Base-by-base conservation (phyloP, 225 moss, liverwort and hornwort species). In the Anthoceros angustus region DNA sequence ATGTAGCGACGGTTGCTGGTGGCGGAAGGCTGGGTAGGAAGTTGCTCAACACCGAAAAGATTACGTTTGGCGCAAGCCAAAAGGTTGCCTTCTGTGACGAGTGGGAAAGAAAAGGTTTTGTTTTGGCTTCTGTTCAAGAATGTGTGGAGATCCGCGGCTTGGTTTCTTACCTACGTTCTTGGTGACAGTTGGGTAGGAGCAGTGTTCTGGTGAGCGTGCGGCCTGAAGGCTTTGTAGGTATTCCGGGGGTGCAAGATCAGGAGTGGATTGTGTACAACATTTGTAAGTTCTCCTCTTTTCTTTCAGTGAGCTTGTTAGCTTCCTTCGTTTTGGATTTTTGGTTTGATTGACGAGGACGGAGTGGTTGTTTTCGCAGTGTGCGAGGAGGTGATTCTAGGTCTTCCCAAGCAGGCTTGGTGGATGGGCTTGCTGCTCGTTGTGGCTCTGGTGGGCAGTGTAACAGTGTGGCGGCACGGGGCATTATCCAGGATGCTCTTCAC, bases 341-440 rank as follows among this genome's bases (percentile, higher is more conserved):
- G n/a, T n/a, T n/a, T n/a, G n/a, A n/a, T n/a, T n/a, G n/a, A n/a
- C n/a, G n/a, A n/a, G n/a, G n/a, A n/a, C n/a, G n/a, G 10, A 40
- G 11, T 69, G 23, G 40, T 63, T 25, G 55, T 66, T 12, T 32
- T 61, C 77, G 72, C 84, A 85, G 84, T 85, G 73, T 85, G 84
- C 60, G 84, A 85, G 70, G 84, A 85, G 72, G 77, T 82, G 68
- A 2, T 80, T 12, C 63, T 77, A 62, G 79, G 84, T 25, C 77
- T 85, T 39, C 84, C 84, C 9, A 85, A 76, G 62, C 84, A 80
- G 69, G 84, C 81, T 41, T 82, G 73, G 82, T 85, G 82, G 79
- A 77, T 85, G 73, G 84, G 79, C 21, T 70, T 77, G 32, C 72
- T 85, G 66, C 79, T 75, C 32, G 18, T 64, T 42, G 6, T 76